Evolutionary conservation across 192 early-diverging fungal species (phyloP).

Genomic region (Backusella macrospora): DNA sequence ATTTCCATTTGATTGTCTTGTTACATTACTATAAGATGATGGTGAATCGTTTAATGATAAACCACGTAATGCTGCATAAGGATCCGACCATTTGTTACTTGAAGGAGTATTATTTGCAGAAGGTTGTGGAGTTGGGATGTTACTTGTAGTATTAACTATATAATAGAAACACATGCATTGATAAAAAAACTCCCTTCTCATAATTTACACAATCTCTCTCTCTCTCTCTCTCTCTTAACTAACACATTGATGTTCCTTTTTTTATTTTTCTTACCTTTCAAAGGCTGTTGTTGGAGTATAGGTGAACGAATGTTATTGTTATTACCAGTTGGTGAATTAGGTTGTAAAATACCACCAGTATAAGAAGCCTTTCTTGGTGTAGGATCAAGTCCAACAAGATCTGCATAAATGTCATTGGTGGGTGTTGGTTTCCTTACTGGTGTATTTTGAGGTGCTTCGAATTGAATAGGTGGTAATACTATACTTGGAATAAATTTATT

Average conservation of each 20-base stretch:
- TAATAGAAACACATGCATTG: not conserved
- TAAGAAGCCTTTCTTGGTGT: slow-evolving; percentile 18
- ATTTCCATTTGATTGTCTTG: not conserved
- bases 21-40: not conserved
- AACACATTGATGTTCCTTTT: too few relatives aligned
- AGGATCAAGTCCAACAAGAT: slow-evolving; percentile 12
- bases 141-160: not conserved
- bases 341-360: slow-evolving; percentile 17
- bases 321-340: slow-evolving; percentile 9
- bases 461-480: slow-evolving; percentile 4
- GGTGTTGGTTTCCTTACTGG: not conserved
- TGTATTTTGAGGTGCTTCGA: not conserved
- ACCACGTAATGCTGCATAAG: slow-evolving; percentile 18
- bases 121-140: not conserved
- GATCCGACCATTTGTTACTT: not conserved
- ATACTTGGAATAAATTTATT: not conserved
- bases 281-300: not conserved
- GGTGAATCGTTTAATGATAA: slow-evolving; percentile 7
- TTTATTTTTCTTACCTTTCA: slow-evolving; percentile 7
- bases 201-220: not conserved
- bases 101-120: not conserved
- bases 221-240: too few relatives aligned
- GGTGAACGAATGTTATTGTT: not conserved
- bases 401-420: slow-evolving; percentile 5
- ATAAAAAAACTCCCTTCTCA: not conserved